phyloP scores from a whole-genome alignment of 164 flowering plant species.

The Magnolia officinalis region DNA sequence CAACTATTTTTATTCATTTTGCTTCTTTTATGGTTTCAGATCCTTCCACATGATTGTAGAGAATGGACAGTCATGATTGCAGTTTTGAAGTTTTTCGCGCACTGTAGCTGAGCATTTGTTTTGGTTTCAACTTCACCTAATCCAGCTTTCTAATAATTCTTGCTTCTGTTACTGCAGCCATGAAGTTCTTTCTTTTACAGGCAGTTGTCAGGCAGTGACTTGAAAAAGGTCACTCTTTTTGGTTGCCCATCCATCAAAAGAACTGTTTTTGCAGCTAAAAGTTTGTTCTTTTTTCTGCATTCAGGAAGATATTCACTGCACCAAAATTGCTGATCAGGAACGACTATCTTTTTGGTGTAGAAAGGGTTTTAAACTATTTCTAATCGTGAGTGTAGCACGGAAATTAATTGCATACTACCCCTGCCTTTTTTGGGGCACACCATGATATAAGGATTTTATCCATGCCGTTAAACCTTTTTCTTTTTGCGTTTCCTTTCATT shows the following conservation, averaged over 20 bases:
- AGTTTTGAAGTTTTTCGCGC: neutral
- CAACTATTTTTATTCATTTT: too few relatives aligned
- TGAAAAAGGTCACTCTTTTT: conserved; percentile 62
- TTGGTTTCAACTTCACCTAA: neutral
- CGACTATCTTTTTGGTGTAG: too few relatives aligned
- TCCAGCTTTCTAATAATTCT: neutral
- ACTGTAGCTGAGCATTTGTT: neutral
- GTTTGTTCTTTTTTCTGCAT: conserved; percentile 49
- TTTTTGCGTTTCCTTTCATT: neutral
- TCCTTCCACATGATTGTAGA: too few relatives aligned
- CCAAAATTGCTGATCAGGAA: too few relatives aligned
- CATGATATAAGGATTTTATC: too few relatives aligned
- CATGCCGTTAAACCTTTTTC: too few relatives aligned
- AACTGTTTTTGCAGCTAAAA: conserved; percentile 64
- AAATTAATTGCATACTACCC: too few relatives aligned
- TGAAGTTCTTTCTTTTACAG: conserved; percentile 26
- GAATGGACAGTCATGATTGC: neutral
- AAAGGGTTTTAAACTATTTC: too few relatives aligned
- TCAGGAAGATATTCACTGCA: conserved; percentile 41
- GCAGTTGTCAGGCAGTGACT: conserved; percentile 66
- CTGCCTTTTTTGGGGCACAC: too few relatives aligned
- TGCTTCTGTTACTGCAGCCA: neutral
- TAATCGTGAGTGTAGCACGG: too few relatives aligned
- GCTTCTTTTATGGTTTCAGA: too few relatives aligned
- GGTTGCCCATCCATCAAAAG: conserved; percentile 74